Percentiles rank a stretch among this genome's conserved stretches.
These are phyloP conservation scores for Dactylorhiza incarnata DNA, from an alignment of 106 monocot species.

Conservation along the genomic window DNA sequence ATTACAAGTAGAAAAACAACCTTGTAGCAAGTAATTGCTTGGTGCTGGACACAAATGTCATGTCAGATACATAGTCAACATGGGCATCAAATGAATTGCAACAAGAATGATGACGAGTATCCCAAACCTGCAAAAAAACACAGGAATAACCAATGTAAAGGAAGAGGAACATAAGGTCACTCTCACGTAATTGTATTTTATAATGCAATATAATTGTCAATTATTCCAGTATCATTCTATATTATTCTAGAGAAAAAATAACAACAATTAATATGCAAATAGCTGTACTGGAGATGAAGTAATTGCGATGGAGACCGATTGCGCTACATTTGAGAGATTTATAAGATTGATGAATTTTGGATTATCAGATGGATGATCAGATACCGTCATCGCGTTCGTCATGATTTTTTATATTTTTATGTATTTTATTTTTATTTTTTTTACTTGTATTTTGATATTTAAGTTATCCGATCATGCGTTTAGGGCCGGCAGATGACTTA, in stretches of 20 bases:
- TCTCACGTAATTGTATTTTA: neutral
- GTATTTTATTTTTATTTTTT: no score
- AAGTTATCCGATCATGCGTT: no score
- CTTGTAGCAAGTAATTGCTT: constrained; percentile 51
- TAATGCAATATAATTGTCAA: neutral
- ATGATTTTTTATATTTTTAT: no score
- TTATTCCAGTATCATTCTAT: neutral
- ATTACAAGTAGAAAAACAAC: constrained; percentile 10
- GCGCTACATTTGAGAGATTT: no score
- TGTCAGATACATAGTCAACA: constrained; percentile 59
- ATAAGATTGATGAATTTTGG: no score
- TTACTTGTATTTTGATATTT: no score
- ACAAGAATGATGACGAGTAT: constrained; percentile 49
- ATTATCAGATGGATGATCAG: no score
- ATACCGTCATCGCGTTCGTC: no score
- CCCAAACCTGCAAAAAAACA: constrained; percentile 48
- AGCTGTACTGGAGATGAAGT: neutral
- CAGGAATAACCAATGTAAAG: constrained; percentile 2
- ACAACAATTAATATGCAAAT: neutral
- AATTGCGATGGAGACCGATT: neutral
- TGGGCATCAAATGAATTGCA: constrained; percentile 57
- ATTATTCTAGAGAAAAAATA: neutral
- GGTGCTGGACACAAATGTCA: constrained; percentile 39
- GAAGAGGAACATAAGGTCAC: neutral
- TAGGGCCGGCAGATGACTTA: no score